Evolutionary conservation across 129 eudicot genomes (phyloP), one percentile per base, ranked within the genome.

Genomic region (Sambucus nigra): DNA sequence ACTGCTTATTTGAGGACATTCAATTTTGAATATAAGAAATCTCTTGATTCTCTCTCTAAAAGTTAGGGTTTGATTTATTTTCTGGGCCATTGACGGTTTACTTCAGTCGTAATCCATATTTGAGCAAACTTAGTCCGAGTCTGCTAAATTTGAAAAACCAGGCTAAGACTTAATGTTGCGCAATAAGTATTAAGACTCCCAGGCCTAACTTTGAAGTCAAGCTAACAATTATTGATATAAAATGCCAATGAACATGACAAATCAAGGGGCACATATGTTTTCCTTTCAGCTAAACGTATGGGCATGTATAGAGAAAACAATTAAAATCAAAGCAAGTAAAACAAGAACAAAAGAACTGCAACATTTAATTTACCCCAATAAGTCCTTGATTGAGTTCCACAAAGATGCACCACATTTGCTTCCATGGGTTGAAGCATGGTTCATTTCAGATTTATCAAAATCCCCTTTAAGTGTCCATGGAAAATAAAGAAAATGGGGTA

Each of bases 341-440:
- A 9, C 21, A 52, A 61, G 26, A 17, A 44, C 14, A 41, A 21
- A 32, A 9, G 13, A 7, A 41, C 26, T 13, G 51, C 28, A 27
- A 28, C 27, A 15, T 47, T 26, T 16, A 42, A 20, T 67, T 66
- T 83, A 88, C 97, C 94, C 27, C 47, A 76, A 59, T 5, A 77
- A 59, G 59, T 66, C 76, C 67, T 68, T 65, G 27, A 88, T 46
- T 53, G 86, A 64, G 49, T 65, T 68, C 97, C 86, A 84, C 58
- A 79, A 52, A 61, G 74, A 59, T 18, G 61, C 33, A 26, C 29
- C 61, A 52, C 48, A 40, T 25, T 59, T 73, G 59, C 60, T 64
- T 38, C 55, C 40, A 57, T 20, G 20, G 33, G 57, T 53, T 64
- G 80, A 65, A 70, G n/a, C 26, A 16, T 49, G 60, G 21, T 69